Conservation (phyloP, 768 basidiomycete genomes). For the Tricholoma sp. region DNA sequence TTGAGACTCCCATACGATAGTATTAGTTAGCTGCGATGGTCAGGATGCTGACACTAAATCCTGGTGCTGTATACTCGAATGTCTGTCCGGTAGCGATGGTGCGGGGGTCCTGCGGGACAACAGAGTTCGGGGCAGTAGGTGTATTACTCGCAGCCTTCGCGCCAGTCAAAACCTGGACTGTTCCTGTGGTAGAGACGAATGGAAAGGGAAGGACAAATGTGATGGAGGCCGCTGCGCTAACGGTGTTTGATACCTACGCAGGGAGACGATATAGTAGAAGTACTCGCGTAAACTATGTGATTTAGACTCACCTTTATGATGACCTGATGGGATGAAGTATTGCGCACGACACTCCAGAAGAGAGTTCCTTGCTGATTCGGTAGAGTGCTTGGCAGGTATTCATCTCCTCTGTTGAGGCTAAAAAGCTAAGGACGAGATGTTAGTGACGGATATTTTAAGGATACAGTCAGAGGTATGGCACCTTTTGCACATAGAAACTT, state of each 20-base stretch:
- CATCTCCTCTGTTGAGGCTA: slow-evolving; percentile 55
- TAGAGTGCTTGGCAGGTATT: slow-evolving; percentile 59
- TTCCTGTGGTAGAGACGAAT: slow-evolving; percentile 38
- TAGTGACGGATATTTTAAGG: background rate
- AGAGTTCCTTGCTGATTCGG: slow-evolving; percentile 42
- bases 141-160: slow-evolving; percentile 48
- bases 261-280: background rate
- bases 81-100: slow-evolving; percentile 42
- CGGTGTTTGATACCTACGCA: slow-evolving; percentile 50
- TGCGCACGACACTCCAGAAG: slow-evolving; percentile 57
- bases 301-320: slow-evolving; percentile 51
- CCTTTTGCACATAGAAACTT: slow-evolving; percentile 57
- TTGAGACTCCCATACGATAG: too few relatives aligned
- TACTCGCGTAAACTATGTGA: background rate
- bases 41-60: slow-evolving; percentile 35
- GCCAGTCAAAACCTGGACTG: slow-evolving; percentile 47
- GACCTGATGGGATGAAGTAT: slow-evolving; percentile 32
- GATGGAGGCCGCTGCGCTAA: slow-evolving; percentile 30
- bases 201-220: slow-evolving; percentile 53
- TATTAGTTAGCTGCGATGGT: slow-evolving; percentile 22
- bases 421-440: slow-evolving; percentile 47
- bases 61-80: slow-evolving; percentile 53
- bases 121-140: slow-evolving; percentile 40
- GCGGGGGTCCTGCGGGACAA: slow-evolving; percentile 39
- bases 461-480: slow-evolving; percentile 20